A percentile compares a stretch with the other conserved stretches of the same genome.
Conservation (phyloP, 768 basidiomycete genomes). For the Serendipita sp. region DNA sequence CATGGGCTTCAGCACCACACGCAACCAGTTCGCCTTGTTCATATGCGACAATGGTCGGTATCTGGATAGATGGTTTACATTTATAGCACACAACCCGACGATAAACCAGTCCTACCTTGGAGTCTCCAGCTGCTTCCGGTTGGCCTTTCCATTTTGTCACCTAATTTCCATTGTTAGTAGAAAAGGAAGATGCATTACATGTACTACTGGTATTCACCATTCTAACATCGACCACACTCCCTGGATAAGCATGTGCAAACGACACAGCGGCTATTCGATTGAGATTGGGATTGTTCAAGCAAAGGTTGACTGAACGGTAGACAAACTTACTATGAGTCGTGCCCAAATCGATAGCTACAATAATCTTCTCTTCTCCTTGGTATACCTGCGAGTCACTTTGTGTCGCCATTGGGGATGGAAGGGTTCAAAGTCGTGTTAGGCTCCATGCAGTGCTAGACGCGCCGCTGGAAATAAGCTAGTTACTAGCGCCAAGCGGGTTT, state of each 20-base stretch:
- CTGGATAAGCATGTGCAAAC: neutral
- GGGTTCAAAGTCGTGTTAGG: no score
- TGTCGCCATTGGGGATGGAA: no score
- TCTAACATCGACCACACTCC: neutral
- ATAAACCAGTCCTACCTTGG: neutral
- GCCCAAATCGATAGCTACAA: conserved; percentile 3
- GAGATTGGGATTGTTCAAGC: no score
- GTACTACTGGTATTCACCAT: neutral
- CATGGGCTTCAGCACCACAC: neutral
- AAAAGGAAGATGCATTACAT: no score
- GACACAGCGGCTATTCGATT: neutral
- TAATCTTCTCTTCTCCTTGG: neutral
- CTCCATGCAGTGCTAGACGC: no score
- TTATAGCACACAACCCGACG: neutral
- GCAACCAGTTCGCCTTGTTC: neutral
- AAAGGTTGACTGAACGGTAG: no score
- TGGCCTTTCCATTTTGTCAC: conserved; percentile 6
- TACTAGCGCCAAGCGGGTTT: no score
- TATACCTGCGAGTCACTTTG: neutral
- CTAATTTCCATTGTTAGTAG: neutral
- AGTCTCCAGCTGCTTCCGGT: neutral
- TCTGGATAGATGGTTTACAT: neutral
- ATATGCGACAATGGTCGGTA: conserved; percentile 1
- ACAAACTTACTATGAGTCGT: neutral
- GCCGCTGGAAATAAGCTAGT: no score